phyloP scores from a whole-genome alignment of 148 eudicot species.

The Arctostaphylos glauca region DNA sequence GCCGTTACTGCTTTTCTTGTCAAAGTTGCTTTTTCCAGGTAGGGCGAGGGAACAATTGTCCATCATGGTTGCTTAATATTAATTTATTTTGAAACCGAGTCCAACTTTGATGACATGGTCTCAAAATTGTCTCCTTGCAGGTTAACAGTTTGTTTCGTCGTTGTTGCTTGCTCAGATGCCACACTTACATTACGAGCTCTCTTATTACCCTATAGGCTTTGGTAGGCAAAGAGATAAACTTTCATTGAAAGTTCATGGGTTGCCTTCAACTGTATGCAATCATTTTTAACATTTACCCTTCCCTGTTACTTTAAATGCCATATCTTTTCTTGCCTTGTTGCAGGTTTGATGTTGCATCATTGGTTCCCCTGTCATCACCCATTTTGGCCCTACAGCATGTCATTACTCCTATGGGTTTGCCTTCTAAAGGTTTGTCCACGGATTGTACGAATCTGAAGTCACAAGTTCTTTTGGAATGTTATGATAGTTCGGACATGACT shows the following conservation, averaged over 20 bases:
- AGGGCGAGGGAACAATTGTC: slow-evolving; percentile 14
- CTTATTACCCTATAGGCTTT: slow-evolving; percentile 78
- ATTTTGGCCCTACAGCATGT: slow-evolving; percentile 80
- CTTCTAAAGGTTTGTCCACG: slow-evolving; percentile 41
- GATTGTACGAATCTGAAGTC: not conserved
- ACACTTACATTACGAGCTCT: slow-evolving; percentile 86
- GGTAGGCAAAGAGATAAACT: slow-evolving; percentile 44
- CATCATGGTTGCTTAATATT: not conserved
- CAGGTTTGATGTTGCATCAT: slow-evolving; percentile 95
- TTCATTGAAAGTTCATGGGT: not conserved
- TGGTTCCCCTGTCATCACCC: slow-evolving; percentile 75
- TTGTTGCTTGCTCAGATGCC: slow-evolving; percentile 96
- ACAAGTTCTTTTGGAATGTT: not conserved
- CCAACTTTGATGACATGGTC: slow-evolving; percentile 15
- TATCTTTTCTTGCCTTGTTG: slow-evolving; percentile 22
- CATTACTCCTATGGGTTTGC: slow-evolving; percentile 47
- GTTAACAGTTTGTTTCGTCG: slow-evolving; percentile 76
- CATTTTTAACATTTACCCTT: slow-evolving; percentile 8
- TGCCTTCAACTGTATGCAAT: slow-evolving; percentile 1
- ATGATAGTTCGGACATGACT: not conserved
- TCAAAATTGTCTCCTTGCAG: slow-evolving; percentile 37
- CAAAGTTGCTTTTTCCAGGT: slow-evolving; percentile 58
- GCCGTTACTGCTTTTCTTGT: slow-evolving; percentile 95
- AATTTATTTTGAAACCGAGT: not conserved
- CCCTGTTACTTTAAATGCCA: slow-evolving; percentile 10